Evolutionary conservation across 2,329 filamentous ascomycete genomes (phyloP).

Genomic region (Fusarium setosum): DNA sequence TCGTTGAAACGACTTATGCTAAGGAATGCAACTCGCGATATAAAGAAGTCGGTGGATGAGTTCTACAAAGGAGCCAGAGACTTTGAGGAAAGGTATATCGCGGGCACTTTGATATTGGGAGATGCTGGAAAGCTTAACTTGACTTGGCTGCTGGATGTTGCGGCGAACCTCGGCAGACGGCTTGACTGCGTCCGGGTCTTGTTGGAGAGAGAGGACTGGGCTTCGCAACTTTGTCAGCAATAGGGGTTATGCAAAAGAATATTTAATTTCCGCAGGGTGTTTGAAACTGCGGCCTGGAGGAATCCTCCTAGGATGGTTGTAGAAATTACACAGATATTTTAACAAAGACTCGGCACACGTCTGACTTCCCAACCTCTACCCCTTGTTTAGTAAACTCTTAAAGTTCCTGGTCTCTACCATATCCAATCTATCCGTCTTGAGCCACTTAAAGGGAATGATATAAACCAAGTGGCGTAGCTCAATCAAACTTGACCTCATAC

Average conservation of each 20-base stretch:
- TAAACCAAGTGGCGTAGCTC: too few species aligned
- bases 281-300: too few species aligned
- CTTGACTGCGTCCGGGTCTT: not conserved
- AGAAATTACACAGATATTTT: too few species aligned
- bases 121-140: slow-evolving; percentile 13
- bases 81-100: slow-evolving; percentile 2
- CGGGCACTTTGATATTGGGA: not conserved
- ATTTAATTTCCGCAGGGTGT: too few species aligned
- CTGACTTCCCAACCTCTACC: too few species aligned
- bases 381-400: too few species aligned
- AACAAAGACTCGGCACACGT: too few species aligned
- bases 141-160: slow-evolving; percentile 3
- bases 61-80: not conserved
- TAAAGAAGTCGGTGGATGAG: not conserved
- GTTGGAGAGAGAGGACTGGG: slow-evolving; percentile 7
- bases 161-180: not conserved
- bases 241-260: too few species aligned
- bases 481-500: slow-evolving; percentile 10
- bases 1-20: slow-evolving; percentile 12
- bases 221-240: not conserved
- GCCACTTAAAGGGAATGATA: too few species aligned
- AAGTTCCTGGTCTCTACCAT: too few species aligned
- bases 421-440: too few species aligned
- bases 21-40: not conserved
- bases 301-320: too few species aligned